These are phyloP conservation scores for Saururus chinensis DNA, from an alignment of 164 flowering plant species.

Conservation along the genomic window DNA sequence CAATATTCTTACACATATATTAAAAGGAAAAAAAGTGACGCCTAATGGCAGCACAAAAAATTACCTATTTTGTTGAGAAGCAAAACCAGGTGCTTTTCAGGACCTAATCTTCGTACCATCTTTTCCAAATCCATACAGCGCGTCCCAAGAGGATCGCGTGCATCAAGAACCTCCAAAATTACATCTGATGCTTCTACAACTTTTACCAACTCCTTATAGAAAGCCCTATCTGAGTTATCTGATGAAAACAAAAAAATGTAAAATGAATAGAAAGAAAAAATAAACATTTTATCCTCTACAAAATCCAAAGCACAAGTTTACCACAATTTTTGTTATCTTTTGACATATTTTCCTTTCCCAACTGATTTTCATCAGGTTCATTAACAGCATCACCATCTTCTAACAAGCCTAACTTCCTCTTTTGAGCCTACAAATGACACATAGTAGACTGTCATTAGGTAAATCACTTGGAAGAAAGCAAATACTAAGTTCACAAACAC, in stretches of 20 bases:
- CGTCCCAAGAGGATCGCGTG: conserved; percentile 93
- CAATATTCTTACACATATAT: too few species aligned
- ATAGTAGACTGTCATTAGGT: too few species aligned
- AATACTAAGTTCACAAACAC: too few species aligned
- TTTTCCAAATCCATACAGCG: conserved; percentile 92
- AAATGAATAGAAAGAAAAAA: background rate
- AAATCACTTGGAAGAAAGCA: background rate
- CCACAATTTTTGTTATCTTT: conserved; percentile 29
- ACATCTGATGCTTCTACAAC: conserved; percentile 96
- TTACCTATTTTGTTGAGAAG: conserved; percentile 96
- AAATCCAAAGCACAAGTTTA: conserved; percentile 10
- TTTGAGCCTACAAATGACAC: conserved; percentile 43
- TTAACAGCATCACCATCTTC: conserved; percentile 37
- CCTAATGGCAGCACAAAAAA: background rate
- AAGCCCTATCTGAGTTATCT: conserved; percentile 76
- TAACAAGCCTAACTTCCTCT: conserved; percentile 66
- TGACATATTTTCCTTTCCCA: conserved; percentile 16
- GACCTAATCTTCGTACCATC: conserved; percentile 70
- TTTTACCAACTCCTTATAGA: conserved; percentile 86
- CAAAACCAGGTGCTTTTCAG: conserved; percentile 83
- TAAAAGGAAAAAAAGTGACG: background rate
- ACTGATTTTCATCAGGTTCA: conserved; percentile 10
- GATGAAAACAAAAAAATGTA: conserved; percentile 2
- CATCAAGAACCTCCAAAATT: conserved; percentile 93
- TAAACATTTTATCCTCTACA: background rate